Conservation (phyloP, 495 filamentous ascomycete genomes). For the Daldinia bambusicola region DNA sequence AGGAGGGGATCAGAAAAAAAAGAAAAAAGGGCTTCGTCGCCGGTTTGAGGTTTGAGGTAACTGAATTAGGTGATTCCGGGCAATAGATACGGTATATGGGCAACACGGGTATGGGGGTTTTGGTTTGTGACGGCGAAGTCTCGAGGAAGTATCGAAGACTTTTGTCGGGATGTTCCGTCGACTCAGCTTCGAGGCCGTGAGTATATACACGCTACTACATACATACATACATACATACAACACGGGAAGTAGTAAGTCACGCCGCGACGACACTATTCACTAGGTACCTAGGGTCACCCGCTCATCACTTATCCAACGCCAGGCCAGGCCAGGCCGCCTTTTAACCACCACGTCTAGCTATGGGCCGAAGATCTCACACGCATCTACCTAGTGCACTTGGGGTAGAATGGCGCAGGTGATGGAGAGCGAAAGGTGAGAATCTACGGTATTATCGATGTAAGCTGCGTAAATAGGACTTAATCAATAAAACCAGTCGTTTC, state of each 20-base stretch:
- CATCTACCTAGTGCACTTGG: slow-evolving; percentile 1
- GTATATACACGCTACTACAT: too few species aligned
- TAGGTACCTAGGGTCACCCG: neutral
- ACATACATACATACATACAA: neutral
- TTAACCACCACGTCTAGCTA: slow-evolving; percentile 33
- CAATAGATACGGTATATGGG: too few species aligned
- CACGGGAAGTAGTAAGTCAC: slow-evolving; percentile 25
- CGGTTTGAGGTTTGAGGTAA: neutral
- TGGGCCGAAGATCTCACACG: slow-evolving; percentile 36
- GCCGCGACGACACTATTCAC: slow-evolving; percentile 17
- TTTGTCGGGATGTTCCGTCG: slow-evolving; percentile 14
- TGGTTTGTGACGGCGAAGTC: slow-evolving; percentile 21
- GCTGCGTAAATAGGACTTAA: neutral
- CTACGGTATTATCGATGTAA: neutral
- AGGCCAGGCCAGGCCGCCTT: neutral
- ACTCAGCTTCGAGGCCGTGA: slow-evolving; percentile 16
- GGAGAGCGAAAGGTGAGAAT: slow-evolving; percentile 7
- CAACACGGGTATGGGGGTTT: slow-evolving; percentile 1
- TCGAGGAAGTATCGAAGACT: slow-evolving; percentile 38
- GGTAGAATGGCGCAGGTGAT: slow-evolving; percentile 21
- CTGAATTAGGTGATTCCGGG: slow-evolving; percentile 2
- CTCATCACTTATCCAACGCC: neutral
- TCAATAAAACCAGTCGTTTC: slow-evolving; percentile 7
- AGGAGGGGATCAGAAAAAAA: slow-evolving; percentile 18
- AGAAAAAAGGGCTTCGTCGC: neutral